Conservation (phyloP, 331 rosid genomes). For the Rhamnella rubrinervis region DNA sequence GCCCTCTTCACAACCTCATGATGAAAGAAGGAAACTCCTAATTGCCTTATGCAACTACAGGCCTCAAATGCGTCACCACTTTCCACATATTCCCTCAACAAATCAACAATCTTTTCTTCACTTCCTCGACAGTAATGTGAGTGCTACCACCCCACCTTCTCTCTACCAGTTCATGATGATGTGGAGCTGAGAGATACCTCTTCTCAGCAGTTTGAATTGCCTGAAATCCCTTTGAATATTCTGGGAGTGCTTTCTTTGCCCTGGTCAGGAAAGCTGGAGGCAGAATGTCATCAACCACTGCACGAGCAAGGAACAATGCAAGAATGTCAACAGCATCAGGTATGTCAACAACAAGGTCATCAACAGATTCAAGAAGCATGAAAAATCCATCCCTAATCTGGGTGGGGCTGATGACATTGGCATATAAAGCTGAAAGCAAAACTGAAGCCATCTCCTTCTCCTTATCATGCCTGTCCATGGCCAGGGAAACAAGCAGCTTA, state of each 20-base stretch:
- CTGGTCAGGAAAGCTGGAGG: conserved; percentile 89
- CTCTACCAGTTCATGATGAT: conserved; percentile 97
- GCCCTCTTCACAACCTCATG: conserved; percentile 99
- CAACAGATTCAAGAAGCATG: conserved; percentile 91
- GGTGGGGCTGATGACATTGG: conserved; percentile 83
- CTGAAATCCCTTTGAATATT: conserved; percentile 85
- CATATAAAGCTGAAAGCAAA: conserved; percentile 89
- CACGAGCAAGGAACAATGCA: conserved; percentile 93
- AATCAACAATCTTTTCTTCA: conserved; percentile 86
- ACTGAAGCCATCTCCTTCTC: conserved; percentile 99
- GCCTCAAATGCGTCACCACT: conserved; percentile 85
- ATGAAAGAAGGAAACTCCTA: conserved; percentile 93
- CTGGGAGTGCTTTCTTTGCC: conserved; percentile 84
- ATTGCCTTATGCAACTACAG: conserved; percentile 88
- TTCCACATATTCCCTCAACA: conserved; percentile 76
- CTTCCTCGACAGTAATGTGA: conserved; percentile 91
- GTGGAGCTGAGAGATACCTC: conserved; percentile 98
- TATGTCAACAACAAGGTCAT: conserved; percentile 95
- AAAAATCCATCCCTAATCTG: conserved; percentile 96
- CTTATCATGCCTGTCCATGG: conserved; percentile 97
- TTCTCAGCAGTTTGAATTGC: conserved; percentile 82
- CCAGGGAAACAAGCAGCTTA: conserved; percentile 88
- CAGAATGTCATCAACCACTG: conserved; percentile 96
- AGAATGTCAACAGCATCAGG: conserved; percentile 91
- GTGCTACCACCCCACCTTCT: conserved; percentile 98